Conservation (phyloP, 139 green algal genomes). For the Asterochloris erici region DNA sequence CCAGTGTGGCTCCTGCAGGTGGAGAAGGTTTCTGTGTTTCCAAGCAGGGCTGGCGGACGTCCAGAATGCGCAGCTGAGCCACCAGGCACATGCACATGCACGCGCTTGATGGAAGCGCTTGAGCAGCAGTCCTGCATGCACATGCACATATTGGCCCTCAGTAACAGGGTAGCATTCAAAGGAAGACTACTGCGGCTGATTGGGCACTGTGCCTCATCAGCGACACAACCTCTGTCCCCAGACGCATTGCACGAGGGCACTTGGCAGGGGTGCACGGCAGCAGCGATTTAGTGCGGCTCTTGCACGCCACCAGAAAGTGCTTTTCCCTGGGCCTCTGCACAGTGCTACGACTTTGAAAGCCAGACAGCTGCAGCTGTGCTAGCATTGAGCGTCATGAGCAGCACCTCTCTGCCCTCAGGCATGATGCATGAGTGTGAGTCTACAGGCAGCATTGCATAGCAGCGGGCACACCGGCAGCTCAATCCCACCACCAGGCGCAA, state of each 20-base stretch:
- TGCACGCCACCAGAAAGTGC: too few species aligned
- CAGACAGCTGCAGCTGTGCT: not conserved
- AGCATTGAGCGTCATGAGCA: not conserved
- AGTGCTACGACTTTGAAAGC: not conserved
- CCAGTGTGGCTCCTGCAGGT: conserved; percentile 6
- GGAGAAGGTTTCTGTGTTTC: not conserved
- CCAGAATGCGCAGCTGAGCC: too few species aligned
- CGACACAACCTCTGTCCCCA: too few species aligned
- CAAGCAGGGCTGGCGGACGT: not conserved
- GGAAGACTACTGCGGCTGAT: too few species aligned
- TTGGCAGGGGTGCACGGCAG: not conserved
- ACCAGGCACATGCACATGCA: too few species aligned
- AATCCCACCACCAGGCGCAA: too few species aligned
- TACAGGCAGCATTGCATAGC: not conserved
- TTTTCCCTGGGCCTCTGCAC: not conserved
- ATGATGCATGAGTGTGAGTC: not conserved
- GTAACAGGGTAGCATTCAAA: too few species aligned
- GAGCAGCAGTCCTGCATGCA: too few species aligned
- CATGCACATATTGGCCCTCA: too few species aligned
- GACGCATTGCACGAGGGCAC: not conserved
- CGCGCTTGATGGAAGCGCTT: too few species aligned
- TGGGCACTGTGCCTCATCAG: too few species aligned
- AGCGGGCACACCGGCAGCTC: not conserved
- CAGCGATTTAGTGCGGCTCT: too few species aligned
- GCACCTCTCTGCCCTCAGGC: not conserved